A percentile compares a stretch with the other conserved stretches of the same genome.
Conservation (phyloP, 2,329 filamentous ascomycete genomes). For the Graphilbum fragrans region DNA sequence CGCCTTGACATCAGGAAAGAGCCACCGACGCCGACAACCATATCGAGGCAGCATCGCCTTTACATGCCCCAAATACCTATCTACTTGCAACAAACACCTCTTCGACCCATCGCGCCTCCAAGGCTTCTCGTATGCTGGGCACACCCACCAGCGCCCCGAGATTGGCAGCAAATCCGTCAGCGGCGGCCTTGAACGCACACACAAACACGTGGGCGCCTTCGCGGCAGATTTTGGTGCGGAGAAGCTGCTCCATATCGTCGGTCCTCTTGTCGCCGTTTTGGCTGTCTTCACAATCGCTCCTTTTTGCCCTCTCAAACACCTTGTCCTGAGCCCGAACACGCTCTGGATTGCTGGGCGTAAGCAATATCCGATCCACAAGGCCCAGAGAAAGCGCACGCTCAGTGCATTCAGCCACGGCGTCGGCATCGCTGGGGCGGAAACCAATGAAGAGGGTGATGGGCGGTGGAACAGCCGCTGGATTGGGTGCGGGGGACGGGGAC, state of each 20-base stretch:
- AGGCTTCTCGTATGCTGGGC: not conserved
- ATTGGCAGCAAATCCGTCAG: not conserved
- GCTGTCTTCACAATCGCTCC: too few species aligned
- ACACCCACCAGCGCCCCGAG: not conserved
- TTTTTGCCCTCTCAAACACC: too few species aligned
- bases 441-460: constrained; percentile 10
- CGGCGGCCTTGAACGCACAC: not conserved
- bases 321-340: constrained; percentile 9
- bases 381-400: constrained; percentile 4
- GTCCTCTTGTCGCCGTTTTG: not conserved
- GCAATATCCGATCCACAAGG: constrained; percentile 7
- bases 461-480: not conserved
- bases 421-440: constrained; percentile 6
- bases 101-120: constrained; percentile 1
- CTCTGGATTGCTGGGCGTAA: constrained; percentile 10
- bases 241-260: not conserved
- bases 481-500: not conserved
- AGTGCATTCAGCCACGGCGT: constrained; percentile 5
- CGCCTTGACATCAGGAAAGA: too few species aligned
- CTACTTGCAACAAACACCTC: too few species aligned
- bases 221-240: not conserved
- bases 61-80: too few species aligned
- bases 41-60: too few species aligned
- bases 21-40: too few species aligned
- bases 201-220: constrained; percentile 1